phyloP scores from a whole-genome alignment of 371 early-diverging fungal genomes.

The Mortierella sp. region DNA sequence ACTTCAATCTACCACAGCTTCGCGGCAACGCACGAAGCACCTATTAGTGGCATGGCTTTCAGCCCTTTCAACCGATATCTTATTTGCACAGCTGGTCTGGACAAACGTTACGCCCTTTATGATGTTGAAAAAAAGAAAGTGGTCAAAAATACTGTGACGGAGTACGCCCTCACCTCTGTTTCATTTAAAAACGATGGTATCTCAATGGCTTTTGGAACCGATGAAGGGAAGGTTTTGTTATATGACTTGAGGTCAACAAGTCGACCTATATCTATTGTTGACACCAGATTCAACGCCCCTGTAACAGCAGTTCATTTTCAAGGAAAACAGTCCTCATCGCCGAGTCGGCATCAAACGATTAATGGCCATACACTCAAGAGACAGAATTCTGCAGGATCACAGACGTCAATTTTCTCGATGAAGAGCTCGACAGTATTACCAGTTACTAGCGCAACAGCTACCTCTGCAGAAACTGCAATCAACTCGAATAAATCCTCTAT shows the following conservation, averaged over 20 bases:
- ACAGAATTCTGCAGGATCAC: constrained; percentile 45
- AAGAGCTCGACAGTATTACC: constrained; percentile 6
- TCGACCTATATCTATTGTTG: constrained; percentile 50
- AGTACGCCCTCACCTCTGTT: constrained; percentile 53
- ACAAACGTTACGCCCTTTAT: constrained; percentile 61
- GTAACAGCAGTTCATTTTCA: constrained; percentile 57
- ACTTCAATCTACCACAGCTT: constrained; percentile 56
- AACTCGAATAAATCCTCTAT: constrained; percentile 5
- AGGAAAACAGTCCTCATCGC: constrained; percentile 33
- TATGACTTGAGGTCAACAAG: constrained; percentile 56
- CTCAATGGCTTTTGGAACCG: constrained; percentile 60
- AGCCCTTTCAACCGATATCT: constrained; percentile 66
- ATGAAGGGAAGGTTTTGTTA: constrained; percentile 54
- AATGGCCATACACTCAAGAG: constrained; percentile 29
- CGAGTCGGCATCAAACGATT: constrained; percentile 33
- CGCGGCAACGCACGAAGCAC: constrained; percentile 57
- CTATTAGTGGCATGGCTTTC: constrained; percentile 64
- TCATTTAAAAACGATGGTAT: constrained; percentile 61
- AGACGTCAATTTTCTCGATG: constrained; percentile 10
- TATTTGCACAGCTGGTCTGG: constrained; percentile 64
- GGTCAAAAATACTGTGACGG: constrained; percentile 51
- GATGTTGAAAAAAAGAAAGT: constrained; percentile 59
- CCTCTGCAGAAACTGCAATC: constrained; percentile 16
- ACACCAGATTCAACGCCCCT: constrained; percentile 33
- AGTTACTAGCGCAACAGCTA: constrained; percentile 4